Evolutionary conservation across 495 filamentous ascomycete genomes (phyloP).

Genomic region (Podospora comata): DNA sequence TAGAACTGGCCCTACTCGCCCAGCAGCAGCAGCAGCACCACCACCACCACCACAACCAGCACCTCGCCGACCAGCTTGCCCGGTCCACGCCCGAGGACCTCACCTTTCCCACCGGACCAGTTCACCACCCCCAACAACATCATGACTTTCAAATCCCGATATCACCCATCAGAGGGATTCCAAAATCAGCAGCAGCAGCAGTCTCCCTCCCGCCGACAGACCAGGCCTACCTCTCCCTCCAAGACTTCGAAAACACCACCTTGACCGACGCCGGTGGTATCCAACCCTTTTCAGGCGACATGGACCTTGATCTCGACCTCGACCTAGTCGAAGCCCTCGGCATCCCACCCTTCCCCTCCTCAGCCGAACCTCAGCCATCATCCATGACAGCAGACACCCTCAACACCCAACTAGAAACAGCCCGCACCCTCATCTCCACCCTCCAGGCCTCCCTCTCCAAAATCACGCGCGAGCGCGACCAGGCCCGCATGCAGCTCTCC

Average conservation of each 20-base stretch:
- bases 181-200: neutral
- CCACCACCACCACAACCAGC: neutral
- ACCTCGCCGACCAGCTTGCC: neutral
- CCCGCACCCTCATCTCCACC: constrained; percentile 1
- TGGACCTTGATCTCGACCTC: constrained; percentile 5
- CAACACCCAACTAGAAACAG: neutral
- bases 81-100: neutral
- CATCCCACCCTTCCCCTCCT: neutral
- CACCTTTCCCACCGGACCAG: neutral
- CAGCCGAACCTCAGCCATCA: neutral
- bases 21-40: constrained; percentile 7
- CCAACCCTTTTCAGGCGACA: neutral
- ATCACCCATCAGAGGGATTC: neutral
- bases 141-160: neutral
- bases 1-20: constrained; percentile 9
- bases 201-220: neutral
- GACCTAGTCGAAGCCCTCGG: neutral
- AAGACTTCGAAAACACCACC: neutral
- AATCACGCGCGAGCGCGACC: constrained; percentile 23
- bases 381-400: neutral
- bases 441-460: constrained; percentile 14
- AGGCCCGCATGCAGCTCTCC: constrained; percentile 23
- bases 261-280: neutral
- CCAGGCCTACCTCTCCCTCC: neutral
- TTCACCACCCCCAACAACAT: neutral